Conservation (phyloP, 2,329 filamentous ascomycete genomes). For the Pseudocercospora vitis region DNA sequence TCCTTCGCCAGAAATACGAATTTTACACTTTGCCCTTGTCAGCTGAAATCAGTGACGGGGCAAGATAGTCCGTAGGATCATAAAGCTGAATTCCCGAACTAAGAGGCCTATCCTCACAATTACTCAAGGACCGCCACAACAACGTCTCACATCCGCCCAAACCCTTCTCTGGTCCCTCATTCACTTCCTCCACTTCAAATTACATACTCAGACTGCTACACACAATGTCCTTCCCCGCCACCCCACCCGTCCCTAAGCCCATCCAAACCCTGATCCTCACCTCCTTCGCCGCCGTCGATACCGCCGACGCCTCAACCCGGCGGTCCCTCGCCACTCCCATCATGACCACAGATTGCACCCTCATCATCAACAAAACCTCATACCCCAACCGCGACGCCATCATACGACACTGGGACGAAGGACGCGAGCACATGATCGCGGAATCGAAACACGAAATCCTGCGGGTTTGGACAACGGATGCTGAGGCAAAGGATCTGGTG, state of each 20-base stretch:
- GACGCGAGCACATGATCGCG: background rate
- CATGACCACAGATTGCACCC: background rate
- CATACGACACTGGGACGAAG: background rate
- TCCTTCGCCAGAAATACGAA: background rate
- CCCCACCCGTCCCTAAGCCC: background rate
- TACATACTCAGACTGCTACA: background rate
- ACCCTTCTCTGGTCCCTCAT: no score
- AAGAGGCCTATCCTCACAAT: no score
- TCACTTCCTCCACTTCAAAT: background rate
- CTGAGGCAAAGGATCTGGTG: background rate
- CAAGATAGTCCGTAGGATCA: background rate
- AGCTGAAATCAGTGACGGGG: no score
- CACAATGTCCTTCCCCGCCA: background rate
- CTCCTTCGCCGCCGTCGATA: background rate
- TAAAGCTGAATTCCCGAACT: no score
- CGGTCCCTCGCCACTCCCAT: background rate
- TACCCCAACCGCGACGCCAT: background rate
- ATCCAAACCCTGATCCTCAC: background rate
- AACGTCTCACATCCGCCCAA: no score
- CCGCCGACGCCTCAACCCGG: background rate
- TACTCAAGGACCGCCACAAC: no score
- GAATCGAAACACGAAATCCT: background rate
- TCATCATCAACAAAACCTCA: background rate
- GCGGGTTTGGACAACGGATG: background rate
- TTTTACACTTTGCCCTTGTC: background rate